Percentiles rank a stretch among this genome's conserved stretches.
Evolutionary conservation across 805 yeast genomes (phyloP).

Genomic region (Lipomyces sp.): DNA sequence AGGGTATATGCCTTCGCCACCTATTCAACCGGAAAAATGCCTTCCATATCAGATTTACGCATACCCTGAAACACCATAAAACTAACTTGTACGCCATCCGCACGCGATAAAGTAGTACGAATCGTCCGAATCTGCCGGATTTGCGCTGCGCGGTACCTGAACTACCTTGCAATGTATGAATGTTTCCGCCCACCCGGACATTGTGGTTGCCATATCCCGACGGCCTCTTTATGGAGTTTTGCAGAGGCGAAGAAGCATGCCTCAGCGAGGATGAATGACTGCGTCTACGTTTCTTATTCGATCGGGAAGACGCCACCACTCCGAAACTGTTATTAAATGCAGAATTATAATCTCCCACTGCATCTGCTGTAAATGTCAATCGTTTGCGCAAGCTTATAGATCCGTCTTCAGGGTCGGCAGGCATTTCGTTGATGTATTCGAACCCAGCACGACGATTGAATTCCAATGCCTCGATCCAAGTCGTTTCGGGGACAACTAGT

Average conservation of each 20-base stretch:
- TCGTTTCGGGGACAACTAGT: slow-evolving; percentile 54
- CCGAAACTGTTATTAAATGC: slow-evolving; percentile 9
- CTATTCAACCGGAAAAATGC: neutral
- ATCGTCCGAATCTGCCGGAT: slow-evolving; percentile 21
- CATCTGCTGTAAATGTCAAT: slow-evolving; percentile 15
- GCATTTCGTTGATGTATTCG: slow-evolving; percentile 27
- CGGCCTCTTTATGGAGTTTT: neutral
- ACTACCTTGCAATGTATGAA: neutral
- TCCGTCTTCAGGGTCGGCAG: slow-evolving; percentile 11
- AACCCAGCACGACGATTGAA: slow-evolving; percentile 28
- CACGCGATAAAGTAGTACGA: slow-evolving; percentile 25
- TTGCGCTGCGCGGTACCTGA: slow-evolving; percentile 12
- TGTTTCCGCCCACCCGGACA: slow-evolving; percentile 21
- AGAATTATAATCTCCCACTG: slow-evolving; percentile 9
- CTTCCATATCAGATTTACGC: neutral
- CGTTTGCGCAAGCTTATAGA: slow-evolving; percentile 12
- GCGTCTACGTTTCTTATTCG: neutral
- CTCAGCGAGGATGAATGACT: neutral
- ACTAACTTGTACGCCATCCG: slow-evolving; percentile 32
- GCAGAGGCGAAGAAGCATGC: neutral
- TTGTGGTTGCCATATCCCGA: slow-evolving; percentile 31
- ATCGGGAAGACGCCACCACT: neutral
- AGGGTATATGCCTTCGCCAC: neutral
- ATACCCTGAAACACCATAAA: slow-evolving; percentile 15
- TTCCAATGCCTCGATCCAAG: slow-evolving; percentile 56